Conservation (phyloP, 129 eudicot species). For the Lonicera japonica region DNA sequence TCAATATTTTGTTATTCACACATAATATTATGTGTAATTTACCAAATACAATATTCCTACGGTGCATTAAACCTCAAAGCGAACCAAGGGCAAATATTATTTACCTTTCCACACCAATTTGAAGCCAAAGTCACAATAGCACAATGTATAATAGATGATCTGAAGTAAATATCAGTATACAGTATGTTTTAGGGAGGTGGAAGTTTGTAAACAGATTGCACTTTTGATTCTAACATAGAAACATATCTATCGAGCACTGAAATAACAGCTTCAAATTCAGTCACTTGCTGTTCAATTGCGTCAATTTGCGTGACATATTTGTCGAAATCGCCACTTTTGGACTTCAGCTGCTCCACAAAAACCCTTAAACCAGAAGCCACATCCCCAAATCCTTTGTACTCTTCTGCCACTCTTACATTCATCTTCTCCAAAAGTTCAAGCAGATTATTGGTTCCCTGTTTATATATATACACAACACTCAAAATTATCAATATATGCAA, state of each 20-base stretch:
- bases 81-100: too few species aligned
- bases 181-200: slow-evolving; percentile 30
- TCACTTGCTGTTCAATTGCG: slow-evolving; percentile 78
- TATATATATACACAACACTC: too few species aligned
- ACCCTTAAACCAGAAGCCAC: slow-evolving; percentile 87
- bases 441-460: slow-evolving; percentile 67
- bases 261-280: slow-evolving; percentile 82
- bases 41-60: too few species aligned
- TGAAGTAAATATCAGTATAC: too few species aligned
- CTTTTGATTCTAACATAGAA: slow-evolving; percentile 66
- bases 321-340: slow-evolving; percentile 66
- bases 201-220: slow-evolving; percentile 50
- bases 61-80: too few species aligned
- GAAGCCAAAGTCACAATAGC: too few species aligned
- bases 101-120: too few species aligned
- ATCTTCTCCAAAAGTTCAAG: slow-evolving; percentile 84
- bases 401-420: slow-evolving; percentile 85
- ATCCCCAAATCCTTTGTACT: slow-evolving; percentile 83
- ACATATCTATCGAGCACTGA: slow-evolving; percentile 83
- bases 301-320: slow-evolving; percentile 67
- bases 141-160: too few species aligned
- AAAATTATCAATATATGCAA: too few species aligned
- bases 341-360: slow-evolving; percentile 78
- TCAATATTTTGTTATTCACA: too few species aligned
- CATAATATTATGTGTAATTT: too few species aligned